Percentiles rank a stretch among this genome's conserved stretches.
phyloP scores from a whole-genome alignment of 1,284 basidiomycete species.

The Trichosporon sp. region DNA sequence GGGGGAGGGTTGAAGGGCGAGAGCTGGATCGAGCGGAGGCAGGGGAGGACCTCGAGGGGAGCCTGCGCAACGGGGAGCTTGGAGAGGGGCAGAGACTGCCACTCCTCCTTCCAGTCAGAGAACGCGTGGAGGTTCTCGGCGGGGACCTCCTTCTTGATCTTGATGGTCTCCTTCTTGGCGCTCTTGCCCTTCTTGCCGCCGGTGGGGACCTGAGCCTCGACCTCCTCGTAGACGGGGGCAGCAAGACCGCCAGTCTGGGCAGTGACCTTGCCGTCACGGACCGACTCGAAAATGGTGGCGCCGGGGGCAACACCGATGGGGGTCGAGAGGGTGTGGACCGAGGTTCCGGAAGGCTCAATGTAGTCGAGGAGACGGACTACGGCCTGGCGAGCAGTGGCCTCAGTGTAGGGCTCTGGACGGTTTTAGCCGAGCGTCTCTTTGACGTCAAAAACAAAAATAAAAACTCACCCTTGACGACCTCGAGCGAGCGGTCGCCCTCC shows the following conservation, averaged over 20 bases:
- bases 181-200: constrained; percentile 42
- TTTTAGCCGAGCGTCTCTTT: neutral
- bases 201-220: constrained; percentile 41
- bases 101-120: constrained; percentile 52
- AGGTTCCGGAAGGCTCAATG: constrained; percentile 55
- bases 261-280: constrained; percentile 55
- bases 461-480: constrained; percentile 53
- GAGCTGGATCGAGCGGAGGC: constrained; percentile 59
- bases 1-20: constrained; percentile 65
- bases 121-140: constrained; percentile 54
- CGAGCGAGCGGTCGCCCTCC: constrained; percentile 47
- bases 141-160: constrained; percentile 46
- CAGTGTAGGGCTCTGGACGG: constrained; percentile 59
- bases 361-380: constrained; percentile 60
- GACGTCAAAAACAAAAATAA: neutral
- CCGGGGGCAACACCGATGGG: constrained; percentile 58
- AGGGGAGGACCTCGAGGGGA: constrained; percentile 49
- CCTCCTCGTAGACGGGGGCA: constrained; percentile 44
- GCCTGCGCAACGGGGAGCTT: constrained; percentile 52
- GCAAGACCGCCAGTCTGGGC: constrained; percentile 26
- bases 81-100: constrained; percentile 42
- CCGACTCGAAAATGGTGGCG: constrained; percentile 59
- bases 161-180: constrained; percentile 48
- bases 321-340: constrained; percentile 53
- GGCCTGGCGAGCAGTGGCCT: constrained; percentile 59